phyloP scores from a whole-genome alignment of 345 rosid genomes.

The Pistacia integerrima region DNA sequence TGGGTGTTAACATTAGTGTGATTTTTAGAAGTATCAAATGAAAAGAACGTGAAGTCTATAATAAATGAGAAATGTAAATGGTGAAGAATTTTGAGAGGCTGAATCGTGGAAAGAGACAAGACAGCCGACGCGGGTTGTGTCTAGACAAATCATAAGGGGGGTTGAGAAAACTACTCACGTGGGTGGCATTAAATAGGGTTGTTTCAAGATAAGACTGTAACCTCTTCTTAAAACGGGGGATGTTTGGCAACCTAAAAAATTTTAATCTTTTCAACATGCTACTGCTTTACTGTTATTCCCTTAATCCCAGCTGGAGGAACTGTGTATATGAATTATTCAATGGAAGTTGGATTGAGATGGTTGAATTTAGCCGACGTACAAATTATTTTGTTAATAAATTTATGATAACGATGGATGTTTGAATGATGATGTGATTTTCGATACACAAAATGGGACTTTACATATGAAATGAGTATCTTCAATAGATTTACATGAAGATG shows the following conservation, averaged over 20 bases:
- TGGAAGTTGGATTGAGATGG: no score
- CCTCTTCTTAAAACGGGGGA: background rate
- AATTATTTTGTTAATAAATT: no score
- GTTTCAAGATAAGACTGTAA: conserved; percentile 7
- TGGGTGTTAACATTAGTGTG: no score
- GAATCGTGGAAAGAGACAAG: conserved; percentile 4
- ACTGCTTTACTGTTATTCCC: no score
- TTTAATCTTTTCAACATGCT: background rate
- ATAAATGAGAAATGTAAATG: no score
- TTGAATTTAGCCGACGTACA: no score
- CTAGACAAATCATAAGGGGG: background rate
- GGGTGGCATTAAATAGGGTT: background rate
- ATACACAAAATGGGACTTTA: background rate
- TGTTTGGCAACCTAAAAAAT: background rate
- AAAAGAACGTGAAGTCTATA: no score
- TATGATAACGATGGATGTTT: no score
- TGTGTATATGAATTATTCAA: no score
- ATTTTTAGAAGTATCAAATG: no score
- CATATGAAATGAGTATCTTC: background rate
- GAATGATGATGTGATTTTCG: background rate
- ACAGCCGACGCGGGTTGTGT: background rate
- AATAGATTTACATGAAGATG: background rate
- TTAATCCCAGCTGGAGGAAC: no score
- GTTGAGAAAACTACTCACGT: conserved; percentile 6
- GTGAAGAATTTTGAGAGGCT: no score